These are phyloP conservation scores for Mortierella antarctica DNA, from an alignment of 192 early-diverging fungal genomes.

Conservation along the genomic window DNA sequence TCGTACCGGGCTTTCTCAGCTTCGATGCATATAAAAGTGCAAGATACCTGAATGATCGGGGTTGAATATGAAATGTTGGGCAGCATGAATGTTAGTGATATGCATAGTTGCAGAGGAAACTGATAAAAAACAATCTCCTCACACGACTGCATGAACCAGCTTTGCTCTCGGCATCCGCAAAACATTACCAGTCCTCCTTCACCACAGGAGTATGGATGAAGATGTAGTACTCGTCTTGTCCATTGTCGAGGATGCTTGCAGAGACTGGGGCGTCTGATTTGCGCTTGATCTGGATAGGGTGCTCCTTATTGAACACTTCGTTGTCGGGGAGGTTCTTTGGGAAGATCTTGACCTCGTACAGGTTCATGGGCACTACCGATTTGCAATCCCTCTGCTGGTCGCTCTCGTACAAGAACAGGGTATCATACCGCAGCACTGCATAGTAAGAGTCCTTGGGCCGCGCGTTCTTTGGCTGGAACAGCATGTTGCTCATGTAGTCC, in stretches of 20 bases:
- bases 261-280: conserved; percentile 31
- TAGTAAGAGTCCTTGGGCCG: conserved; percentile 68
- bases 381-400: conserved; percentile 80
- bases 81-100: not conserved
- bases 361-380: conserved; percentile 72
- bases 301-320: conserved; percentile 69
- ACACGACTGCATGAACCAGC: too few species aligned
- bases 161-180: not conserved
- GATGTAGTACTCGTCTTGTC: conserved; percentile 62
- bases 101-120: not conserved
- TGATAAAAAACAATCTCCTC: not conserved
- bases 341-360: conserved; percentile 71
- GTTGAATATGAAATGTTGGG: not conserved
- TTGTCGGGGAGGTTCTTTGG: conserved; percentile 65
- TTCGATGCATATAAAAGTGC: conserved; percentile 43
- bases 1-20: conserved; percentile 45
- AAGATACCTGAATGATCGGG: conserved; percentile 19
- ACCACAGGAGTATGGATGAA: conserved; percentile 73
- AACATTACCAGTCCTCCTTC: conserved; percentile 91
- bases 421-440: conserved; percentile 79
- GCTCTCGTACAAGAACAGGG: conserved; percentile 81
- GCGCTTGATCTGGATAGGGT: conserved; percentile 61
- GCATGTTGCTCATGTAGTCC: conserved; percentile 49
- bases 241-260: conserved; percentile 24
- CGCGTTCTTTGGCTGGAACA: conserved; percentile 51